Conservation (phyloP, 805 yeast species). For the Kuraishia ogatae region DNA sequence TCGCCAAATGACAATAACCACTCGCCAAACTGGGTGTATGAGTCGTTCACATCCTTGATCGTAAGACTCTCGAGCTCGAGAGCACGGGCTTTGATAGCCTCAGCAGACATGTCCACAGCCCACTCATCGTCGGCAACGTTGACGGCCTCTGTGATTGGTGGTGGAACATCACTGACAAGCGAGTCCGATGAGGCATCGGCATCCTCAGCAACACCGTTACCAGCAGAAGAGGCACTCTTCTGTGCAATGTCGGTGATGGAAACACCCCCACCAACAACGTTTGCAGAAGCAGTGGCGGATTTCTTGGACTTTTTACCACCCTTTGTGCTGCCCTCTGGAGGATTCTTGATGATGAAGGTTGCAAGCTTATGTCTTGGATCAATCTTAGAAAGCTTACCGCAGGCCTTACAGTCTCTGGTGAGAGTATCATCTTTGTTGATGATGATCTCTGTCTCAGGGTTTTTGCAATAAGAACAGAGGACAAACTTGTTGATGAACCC, state of each 20-base stretch:
- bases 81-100: constrained; percentile 90
- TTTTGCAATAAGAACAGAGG: constrained; percentile 88
- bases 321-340: constrained; percentile 51
- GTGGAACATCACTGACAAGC: constrained; percentile 64
- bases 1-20: constrained; percentile 61
- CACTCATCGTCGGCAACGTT: constrained; percentile 86
- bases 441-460: constrained; percentile 93
- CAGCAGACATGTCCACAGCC: constrained; percentile 96
- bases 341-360: constrained; percentile 85
- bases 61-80: constrained; percentile 67
- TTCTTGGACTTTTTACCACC: constrained; percentile 53
- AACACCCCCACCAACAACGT: constrained; percentile 81
- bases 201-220: constrained; percentile 23
- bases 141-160: constrained; percentile 55
- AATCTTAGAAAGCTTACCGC: constrained; percentile 82
- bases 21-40: constrained; percentile 76
- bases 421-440: constrained; percentile 67
- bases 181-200: constrained; percentile 34
- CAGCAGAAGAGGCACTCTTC: constrained; percentile 17
- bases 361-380: constrained; percentile 83
- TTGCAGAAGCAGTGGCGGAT: constrained; percentile 84
- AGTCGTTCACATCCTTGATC: constrained; percentile 32
- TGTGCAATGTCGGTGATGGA: constrained; percentile 72
- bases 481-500: constrained; percentile 92
- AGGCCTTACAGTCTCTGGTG: constrained; percentile 94